A percentile compares a stretch with the other conserved stretches of the same genome.
These are phyloP conservation scores for Lodderomyces elongisporus DNA, from an alignment of 1,139 yeast genomes.

Conservation along the genomic window DNA sequence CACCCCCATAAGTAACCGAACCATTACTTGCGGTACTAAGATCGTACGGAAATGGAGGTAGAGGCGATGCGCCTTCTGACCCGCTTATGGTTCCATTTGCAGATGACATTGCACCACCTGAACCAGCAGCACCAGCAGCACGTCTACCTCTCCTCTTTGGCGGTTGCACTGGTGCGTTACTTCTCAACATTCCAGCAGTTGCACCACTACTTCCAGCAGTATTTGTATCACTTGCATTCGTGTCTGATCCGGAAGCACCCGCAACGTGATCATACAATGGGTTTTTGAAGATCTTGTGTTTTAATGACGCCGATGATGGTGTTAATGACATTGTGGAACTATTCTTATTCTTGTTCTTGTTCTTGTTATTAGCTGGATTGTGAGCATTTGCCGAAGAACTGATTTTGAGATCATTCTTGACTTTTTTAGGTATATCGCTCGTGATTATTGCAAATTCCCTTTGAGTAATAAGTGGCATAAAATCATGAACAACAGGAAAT, in stretches of 20 bases:
- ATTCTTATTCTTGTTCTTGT: too few species aligned
- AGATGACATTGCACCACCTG: not conserved
- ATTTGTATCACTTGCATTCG: slow-evolving; percentile 19
- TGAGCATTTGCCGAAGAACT: slow-evolving; percentile 17
- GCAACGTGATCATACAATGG: slow-evolving; percentile 33
- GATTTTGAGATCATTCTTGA: slow-evolving; percentile 10
- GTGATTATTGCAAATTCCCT: slow-evolving; percentile 40
- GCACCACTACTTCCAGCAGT: slow-evolving; percentile 3
- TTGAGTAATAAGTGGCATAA: slow-evolving; percentile 37
- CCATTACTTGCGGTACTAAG: not conserved
- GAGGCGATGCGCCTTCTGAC: not conserved
- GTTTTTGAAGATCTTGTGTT: slow-evolving; percentile 40
- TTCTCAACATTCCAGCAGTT: slow-evolving; percentile 2
- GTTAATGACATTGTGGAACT: slow-evolving; percentile 14
- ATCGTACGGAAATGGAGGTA: not conserved
- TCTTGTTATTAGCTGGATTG: too few species aligned
- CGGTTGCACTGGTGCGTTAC: slow-evolving; percentile 8
- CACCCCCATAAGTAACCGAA: not conserved
- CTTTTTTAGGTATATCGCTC: slow-evolving; percentile 31
- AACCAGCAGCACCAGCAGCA: not conserved
- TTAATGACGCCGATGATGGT: too few species aligned
- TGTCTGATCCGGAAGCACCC: slow-evolving; percentile 40
- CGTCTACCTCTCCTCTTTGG: slow-evolving; percentile 5
- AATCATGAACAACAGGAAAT: slow-evolving; percentile 30
- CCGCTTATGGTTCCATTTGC: slow-evolving; percentile 1